Evolutionary conservation across 176 grass and related monocot genomes (phyloP).

Genomic region (Musa itinerans): DNA sequence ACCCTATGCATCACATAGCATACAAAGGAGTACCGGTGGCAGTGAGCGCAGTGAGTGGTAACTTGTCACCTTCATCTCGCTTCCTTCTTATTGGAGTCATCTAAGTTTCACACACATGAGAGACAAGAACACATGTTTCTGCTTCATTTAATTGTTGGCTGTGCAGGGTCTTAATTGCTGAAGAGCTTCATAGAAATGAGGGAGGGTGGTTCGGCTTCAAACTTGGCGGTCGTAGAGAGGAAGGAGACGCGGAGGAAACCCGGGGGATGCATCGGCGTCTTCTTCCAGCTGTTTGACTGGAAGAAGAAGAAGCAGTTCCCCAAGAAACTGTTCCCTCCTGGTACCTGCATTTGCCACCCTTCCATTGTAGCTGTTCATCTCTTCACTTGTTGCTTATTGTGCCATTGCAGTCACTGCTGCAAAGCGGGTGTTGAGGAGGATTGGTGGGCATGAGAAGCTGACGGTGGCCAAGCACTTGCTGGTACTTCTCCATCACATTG

Average conservation of each 20-base stretch:
- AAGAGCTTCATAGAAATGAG: conserved; percentile 24
- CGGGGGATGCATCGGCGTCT: conserved; percentile 52
- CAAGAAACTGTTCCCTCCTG: conserved; percentile 34
- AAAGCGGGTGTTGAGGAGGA: conserved; percentile 1
- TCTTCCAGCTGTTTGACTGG: conserved; percentile 82
- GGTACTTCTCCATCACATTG: not conserved
- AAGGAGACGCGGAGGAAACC: conserved; percentile 23
- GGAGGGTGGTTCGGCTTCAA: not conserved
- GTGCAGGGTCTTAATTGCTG: not conserved
- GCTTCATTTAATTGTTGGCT: not conserved
- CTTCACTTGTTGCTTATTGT: not conserved
- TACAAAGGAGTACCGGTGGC: too few species aligned
- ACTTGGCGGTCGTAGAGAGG: conserved; percentile 75
- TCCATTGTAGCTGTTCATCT: conserved; percentile 25
- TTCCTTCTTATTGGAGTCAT: not conserved
- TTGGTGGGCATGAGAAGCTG: conserved; percentile 3
- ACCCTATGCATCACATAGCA: too few species aligned
- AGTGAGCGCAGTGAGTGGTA: too few species aligned
- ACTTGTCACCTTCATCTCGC: not conserved
- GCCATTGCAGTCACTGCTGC: conserved; percentile 1
- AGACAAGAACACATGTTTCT: not conserved
- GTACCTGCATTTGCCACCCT: conserved; percentile 27
- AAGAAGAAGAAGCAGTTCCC: conserved; percentile 33
- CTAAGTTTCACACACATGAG: not conserved
- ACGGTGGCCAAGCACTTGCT: conserved; percentile 12